Evolutionary conservation across 2,329 filamentous ascomycete species (phyloP).

Genomic region (Esteya vermicola): DNA sequence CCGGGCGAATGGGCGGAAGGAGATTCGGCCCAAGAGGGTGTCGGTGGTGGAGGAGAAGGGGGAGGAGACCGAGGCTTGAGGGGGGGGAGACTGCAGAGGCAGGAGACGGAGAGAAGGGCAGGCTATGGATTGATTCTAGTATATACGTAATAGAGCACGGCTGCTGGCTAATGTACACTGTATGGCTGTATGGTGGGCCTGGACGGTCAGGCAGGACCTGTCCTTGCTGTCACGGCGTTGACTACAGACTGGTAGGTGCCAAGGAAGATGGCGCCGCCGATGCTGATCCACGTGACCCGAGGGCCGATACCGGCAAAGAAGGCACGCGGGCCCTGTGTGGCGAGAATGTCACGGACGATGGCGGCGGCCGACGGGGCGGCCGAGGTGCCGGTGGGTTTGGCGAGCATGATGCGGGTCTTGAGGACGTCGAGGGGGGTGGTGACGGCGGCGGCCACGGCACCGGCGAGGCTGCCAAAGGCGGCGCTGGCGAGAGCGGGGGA

Average conservation of each 20-base stretch:
- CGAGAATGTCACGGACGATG: slow-evolving; percentile 51
- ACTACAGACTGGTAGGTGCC: slow-evolving; percentile 85
- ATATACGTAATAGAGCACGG: not conserved
- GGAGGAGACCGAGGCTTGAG: too few relatives aligned
- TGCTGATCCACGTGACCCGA: slow-evolving; percentile 85
- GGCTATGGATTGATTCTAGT: not conserved
- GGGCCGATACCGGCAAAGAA: slow-evolving; percentile 71
- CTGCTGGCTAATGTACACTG: not conserved
- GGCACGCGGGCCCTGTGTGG: slow-evolving; percentile 47
- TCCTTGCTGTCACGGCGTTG: slow-evolving; percentile 55
- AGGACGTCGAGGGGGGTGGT: slow-evolving; percentile 93
- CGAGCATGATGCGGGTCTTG: slow-evolving; percentile 94
- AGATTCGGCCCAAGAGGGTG: slow-evolving; percentile 25
- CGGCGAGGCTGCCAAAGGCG: slow-evolving; percentile 69
- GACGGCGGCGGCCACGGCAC: slow-evolving; percentile 70
- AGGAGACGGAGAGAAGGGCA: not conserved
- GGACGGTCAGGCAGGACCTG: too few relatives aligned
- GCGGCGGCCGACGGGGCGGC: slow-evolving; percentile 48
- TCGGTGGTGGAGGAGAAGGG: slow-evolving; percentile 2
- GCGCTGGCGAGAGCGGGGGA: slow-evolving; percentile 61
- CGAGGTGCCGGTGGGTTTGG: too few relatives aligned
- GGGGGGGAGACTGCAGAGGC: too few relatives aligned
- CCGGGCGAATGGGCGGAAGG: slow-evolving; percentile 77
- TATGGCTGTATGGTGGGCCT: too few relatives aligned
- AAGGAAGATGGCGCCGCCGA: slow-evolving; percentile 85